Evolutionary conservation across 1,284 basidiomycete genomes (phyloP).

Genomic region (Puccinia horiana): DNA sequence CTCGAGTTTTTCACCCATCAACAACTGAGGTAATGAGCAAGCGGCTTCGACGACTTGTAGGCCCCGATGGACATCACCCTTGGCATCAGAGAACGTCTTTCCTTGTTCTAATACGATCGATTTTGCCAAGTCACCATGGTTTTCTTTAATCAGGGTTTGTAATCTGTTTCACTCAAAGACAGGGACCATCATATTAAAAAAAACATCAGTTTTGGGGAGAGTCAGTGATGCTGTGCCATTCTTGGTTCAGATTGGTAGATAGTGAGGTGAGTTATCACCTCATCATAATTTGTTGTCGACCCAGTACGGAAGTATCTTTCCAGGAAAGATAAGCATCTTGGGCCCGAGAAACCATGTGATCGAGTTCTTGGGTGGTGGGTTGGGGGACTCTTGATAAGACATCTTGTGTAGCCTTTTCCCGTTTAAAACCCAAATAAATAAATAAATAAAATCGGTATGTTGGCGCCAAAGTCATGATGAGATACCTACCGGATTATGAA

Average conservation of each 20-base stretch:
- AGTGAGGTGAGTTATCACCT: constrained; percentile 65
- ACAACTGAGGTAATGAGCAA: constrained; percentile 75
- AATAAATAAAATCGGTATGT: constrained; percentile 17
- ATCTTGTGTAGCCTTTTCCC: constrained; percentile 75
- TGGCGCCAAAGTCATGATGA: constrained; percentile 20
- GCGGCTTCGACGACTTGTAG: constrained; percentile 92
- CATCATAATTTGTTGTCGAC: constrained; percentile 82
- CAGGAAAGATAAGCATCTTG: constrained; percentile 86
- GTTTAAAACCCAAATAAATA: neutral
- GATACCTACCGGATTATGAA: constrained; percentile 74
- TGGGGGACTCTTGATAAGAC: constrained; percentile 85
- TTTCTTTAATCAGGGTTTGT: constrained; percentile 74
- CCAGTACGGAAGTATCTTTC: constrained; percentile 80
- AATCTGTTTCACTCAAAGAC: constrained; percentile 61
- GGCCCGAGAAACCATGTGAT: constrained; percentile 79
- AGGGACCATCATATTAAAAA: neutral
- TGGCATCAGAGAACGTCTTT: constrained; percentile 70
- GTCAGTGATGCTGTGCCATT: constrained; percentile 4
- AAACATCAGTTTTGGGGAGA: neutral
- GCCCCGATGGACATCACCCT: constrained; percentile 89
- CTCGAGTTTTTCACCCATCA: constrained; percentile 89
- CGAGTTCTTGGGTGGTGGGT: constrained; percentile 79
- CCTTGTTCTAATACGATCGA: constrained; percentile 63
- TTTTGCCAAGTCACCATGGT: constrained; percentile 64
- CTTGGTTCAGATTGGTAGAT: neutral